Conservation (phyloP, 169 alveolate genomes). For the Cyclospora cayetanensis region DNA sequence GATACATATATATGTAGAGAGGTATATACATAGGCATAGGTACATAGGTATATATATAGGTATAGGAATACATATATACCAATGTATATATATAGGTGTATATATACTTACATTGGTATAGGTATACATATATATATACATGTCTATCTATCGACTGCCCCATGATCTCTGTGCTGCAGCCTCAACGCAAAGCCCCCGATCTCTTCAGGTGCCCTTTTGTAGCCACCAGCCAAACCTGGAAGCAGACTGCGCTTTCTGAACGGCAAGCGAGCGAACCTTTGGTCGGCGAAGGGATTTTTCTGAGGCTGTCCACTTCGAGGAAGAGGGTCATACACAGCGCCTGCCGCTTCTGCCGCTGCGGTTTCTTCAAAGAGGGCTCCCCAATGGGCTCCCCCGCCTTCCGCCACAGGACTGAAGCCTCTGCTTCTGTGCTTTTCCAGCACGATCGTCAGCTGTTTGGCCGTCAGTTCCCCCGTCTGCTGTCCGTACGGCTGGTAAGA, state of each 20-base stretch:
- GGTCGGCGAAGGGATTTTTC: no score
- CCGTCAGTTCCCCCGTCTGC: neutral
- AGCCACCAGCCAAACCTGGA: no score
- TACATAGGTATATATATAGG: neutral
- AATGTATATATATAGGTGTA: neutral
- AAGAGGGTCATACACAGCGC: neutral
- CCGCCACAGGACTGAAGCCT: neutral
- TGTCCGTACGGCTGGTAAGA: neutral
- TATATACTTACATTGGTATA: neutral
- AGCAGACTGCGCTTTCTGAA: no score
- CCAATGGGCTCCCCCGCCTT: neutral
- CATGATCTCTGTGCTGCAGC: no score
- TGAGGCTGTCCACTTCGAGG: neutral
- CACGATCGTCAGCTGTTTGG: neutral
- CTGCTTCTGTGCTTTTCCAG: neutral
- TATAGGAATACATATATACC: neutral
- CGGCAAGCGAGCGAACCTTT: no score
- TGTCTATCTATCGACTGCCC: neutral
- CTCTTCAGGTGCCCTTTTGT: no score
- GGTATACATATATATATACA: neutral
- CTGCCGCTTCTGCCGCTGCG: neutral
- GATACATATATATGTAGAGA: neutral
- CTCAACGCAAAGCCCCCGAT: neutral
- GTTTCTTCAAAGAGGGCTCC: neutral
- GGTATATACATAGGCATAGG: neutral